Conservation (phyloP, 164 flowering plant species). For the Magnolia officinalis region DNA sequence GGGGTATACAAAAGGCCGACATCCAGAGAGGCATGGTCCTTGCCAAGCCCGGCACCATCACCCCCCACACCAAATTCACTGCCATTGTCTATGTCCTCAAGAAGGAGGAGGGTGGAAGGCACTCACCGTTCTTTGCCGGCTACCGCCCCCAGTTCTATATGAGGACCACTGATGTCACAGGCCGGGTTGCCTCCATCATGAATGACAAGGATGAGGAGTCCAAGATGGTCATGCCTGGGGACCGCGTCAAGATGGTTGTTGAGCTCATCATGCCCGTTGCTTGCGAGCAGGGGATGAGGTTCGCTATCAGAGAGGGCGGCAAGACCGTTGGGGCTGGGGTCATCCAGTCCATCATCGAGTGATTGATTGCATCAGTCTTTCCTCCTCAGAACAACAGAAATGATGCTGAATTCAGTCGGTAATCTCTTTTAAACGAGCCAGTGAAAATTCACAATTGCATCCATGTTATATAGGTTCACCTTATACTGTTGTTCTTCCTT, state of each 20-base stretch:
- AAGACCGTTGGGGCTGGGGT: constrained; percentile 43
- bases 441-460: neutral
- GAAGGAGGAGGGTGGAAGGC: constrained; percentile 43
- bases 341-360: constrained; percentile 32
- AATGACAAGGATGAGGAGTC: constrained; percentile 41
- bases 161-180: constrained; percentile 43
- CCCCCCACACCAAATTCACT: constrained; percentile 32
- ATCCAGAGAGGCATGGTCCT: constrained; percentile 41
- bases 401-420: no score
- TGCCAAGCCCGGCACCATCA: constrained; percentile 32
- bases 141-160: constrained; percentile 36
- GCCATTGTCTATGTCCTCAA: constrained; percentile 36
- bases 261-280: constrained; percentile 37
- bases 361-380: neutral
- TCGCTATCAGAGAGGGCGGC: constrained; percentile 42
- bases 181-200: constrained; percentile 31
- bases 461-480: neutral
- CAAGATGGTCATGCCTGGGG: constrained; percentile 42
- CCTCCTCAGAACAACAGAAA: neutral
- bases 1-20: constrained; percentile 35
- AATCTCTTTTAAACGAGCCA: neutral
- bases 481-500: neutral
- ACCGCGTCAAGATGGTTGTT: constrained; percentile 37
- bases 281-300: constrained; percentile 40
- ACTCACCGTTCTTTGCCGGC: constrained; percentile 35